Percentiles rank a stretch among this genome's conserved stretches.
Conservation (phyloP, 371 early-diverging fungal genomes). For the Mortierella sp. region DNA sequence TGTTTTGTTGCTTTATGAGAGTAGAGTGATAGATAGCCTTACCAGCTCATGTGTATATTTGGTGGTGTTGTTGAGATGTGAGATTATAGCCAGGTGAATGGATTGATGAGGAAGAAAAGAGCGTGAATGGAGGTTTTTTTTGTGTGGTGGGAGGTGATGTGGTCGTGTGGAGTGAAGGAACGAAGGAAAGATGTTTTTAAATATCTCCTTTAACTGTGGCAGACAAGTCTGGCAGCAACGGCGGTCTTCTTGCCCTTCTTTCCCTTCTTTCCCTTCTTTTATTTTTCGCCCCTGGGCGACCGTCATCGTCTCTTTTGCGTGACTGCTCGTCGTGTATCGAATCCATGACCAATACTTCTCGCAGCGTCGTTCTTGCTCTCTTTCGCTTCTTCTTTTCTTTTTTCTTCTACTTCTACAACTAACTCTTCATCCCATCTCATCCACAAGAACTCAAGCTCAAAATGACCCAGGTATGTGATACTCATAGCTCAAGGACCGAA, state of each 20-base stretch:
- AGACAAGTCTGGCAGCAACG: not conserved
- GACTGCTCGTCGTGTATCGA: not conserved
- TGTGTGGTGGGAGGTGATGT: not conserved
- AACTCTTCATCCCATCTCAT: not conserved
- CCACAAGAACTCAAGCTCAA: not conserved
- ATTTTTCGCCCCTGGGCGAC: too few species aligned
- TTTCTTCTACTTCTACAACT: not conserved
- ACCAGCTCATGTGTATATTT: not conserved
- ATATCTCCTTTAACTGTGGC: not conserved
- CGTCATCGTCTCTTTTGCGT: too few species aligned
- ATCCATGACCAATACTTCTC: not conserved
- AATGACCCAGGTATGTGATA: slow-evolving; percentile 5
- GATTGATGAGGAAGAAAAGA: not conserved
- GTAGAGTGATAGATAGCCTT: not conserved
- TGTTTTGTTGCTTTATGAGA: not conserved
- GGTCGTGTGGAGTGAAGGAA: not conserved
- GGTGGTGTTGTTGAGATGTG: not conserved
- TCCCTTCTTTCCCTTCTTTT: not conserved
- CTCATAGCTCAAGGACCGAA: not conserved
- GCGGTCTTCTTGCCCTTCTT: not conserved
- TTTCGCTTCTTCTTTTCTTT: not conserved
- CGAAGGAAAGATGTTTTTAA: not conserved
- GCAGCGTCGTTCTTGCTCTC: not conserved
- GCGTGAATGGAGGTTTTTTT: not conserved
- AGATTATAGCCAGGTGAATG: not conserved